phyloP scores from a whole-genome alignment of 2,329 filamentous ascomycete species.

The Pseudocercospora vitis region DNA sequence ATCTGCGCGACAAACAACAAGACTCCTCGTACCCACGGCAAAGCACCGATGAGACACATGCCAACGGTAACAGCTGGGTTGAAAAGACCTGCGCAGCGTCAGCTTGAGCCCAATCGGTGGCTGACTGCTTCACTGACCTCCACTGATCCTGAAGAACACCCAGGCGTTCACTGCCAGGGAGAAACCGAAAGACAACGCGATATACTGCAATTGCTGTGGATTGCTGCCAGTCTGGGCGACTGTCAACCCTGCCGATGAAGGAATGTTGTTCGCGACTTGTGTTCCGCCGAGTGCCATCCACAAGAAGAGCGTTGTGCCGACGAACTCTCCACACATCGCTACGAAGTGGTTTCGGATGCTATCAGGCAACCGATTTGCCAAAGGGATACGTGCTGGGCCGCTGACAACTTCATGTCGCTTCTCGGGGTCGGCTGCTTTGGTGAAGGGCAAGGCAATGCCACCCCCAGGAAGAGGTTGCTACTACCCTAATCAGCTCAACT shows the following conservation, averaged over 20 bases:
- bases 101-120: not conserved
- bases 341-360: slow-evolving; percentile 40
- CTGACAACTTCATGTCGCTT: slow-evolving; percentile 27
- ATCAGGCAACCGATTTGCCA: slow-evolving; percentile 41
- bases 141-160: slow-evolving; percentile 42
- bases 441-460: slow-evolving; percentile 36
- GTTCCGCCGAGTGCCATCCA: slow-evolving; percentile 48
- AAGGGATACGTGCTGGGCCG: slow-evolving; percentile 31
- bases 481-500: not conserved
- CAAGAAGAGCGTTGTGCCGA: slow-evolving; percentile 48
- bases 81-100: slow-evolving; percentile 30
- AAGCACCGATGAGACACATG: slow-evolving; percentile 35
- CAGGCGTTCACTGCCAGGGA: slow-evolving; percentile 45
- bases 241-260: slow-evolving; percentile 30
- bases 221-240: slow-evolving; percentile 35
- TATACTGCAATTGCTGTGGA: slow-evolving; percentile 42
- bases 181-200: slow-evolving; percentile 43
- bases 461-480: slow-evolving; percentile 26
- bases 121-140: slow-evolving; percentile 24
- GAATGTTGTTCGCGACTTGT: slow-evolving; percentile 46
- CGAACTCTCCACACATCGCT: slow-evolving; percentile 42
- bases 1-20: slow-evolving; percentile 41
- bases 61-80: slow-evolving; percentile 39
- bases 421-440: slow-evolving; percentile 33
- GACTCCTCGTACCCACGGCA: slow-evolving; percentile 37